Conservation (phyloP, 75 land plant genomes). For the Sequoiadendron giganteum region DNA sequence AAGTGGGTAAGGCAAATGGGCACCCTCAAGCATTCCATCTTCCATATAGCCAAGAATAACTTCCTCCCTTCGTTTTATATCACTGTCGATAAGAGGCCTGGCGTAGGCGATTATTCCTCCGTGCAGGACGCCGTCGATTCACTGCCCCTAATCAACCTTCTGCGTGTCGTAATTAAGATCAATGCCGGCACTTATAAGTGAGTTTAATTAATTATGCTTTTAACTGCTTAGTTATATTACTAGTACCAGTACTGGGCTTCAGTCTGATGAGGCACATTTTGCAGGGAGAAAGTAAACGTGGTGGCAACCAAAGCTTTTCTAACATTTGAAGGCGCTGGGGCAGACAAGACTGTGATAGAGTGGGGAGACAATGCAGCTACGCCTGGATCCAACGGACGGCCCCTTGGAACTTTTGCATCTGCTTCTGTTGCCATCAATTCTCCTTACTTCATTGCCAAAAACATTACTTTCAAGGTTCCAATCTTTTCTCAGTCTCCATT, state of each 20-base stretch:
- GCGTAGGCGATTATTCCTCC: slow-evolving; percentile 62
- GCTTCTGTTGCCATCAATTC: slow-evolving; percentile 34
- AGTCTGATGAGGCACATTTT: not conserved
- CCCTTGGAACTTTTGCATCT: slow-evolving; percentile 24
- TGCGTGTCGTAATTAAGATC: slow-evolving; percentile 70
- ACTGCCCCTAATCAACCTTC: slow-evolving; percentile 59
- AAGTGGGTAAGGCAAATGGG: slow-evolving; percentile 35
- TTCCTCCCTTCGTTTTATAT: slow-evolving; percentile 47
- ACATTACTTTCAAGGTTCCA: slow-evolving; percentile 41
- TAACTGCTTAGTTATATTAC: no score
- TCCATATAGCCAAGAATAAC: slow-evolving; percentile 43
- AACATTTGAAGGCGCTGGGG: slow-evolving; percentile 29
- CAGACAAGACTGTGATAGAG: slow-evolving; percentile 16
- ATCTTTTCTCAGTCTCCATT: slow-evolving; percentile 7
- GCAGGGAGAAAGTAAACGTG: slow-evolving; percentile 37
- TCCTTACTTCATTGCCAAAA: slow-evolving; percentile 36
- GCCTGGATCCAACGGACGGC: slow-evolving; percentile 15
- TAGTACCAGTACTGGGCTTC: no score
- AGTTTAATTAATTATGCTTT: slow-evolving; percentile 9
- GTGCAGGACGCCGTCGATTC: slow-evolving; percentile 83
- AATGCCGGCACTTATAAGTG: slow-evolving; percentile 79
- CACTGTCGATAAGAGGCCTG: slow-evolving; percentile 56
- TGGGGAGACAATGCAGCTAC: slow-evolving; percentile 27
- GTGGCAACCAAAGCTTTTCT: slow-evolving; percentile 24
- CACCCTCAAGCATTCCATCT: slow-evolving; percentile 44